A percentile compares a stretch with the other conserved stretches of the same genome.
These are phyloP conservation scores for Russula sp. DNA, from an alignment of 768 basidiomycete species.

Conservation along the genomic window DNA sequence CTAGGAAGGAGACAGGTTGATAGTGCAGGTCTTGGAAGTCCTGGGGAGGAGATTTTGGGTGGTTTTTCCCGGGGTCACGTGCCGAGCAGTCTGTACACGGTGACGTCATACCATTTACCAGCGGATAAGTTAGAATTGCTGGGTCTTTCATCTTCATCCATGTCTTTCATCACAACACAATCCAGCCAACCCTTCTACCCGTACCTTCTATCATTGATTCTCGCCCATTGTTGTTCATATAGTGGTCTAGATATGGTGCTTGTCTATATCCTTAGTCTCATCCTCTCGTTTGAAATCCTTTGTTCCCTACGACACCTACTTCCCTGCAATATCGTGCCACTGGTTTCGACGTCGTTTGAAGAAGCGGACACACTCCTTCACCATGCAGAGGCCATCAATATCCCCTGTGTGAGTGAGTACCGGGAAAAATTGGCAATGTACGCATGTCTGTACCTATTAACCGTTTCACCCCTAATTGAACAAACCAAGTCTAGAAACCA, in stretches of 20 bases:
- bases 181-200: too few species aligned
- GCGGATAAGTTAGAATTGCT: too few species aligned
- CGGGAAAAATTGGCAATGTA: constrained; percentile 1
- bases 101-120: too few species aligned
- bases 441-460: not conserved
- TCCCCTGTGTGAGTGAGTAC: not conserved
- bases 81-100: too few species aligned
- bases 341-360: not conserved
- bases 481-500: not conserved
- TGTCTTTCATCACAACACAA: too few species aligned
- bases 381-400: not conserved
- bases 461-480: not conserved
- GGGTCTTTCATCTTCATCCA: too few species aligned
- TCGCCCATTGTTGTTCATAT: too few species aligned
- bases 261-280: not conserved
- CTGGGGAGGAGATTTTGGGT: too few species aligned
- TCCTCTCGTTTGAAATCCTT: not conserved
- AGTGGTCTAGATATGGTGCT: not conserved
- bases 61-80: too few species aligned
- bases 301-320: not conserved
- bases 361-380: not conserved
- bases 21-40: too few species aligned
- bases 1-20: too few species aligned
- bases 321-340: not conserved
- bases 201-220: too few species aligned